A percentile compares a stretch with the other conserved stretches of the same genome.
Conservation (phyloP, 371 early-diverging fungal genomes). For the Smittium culicis region DNA sequence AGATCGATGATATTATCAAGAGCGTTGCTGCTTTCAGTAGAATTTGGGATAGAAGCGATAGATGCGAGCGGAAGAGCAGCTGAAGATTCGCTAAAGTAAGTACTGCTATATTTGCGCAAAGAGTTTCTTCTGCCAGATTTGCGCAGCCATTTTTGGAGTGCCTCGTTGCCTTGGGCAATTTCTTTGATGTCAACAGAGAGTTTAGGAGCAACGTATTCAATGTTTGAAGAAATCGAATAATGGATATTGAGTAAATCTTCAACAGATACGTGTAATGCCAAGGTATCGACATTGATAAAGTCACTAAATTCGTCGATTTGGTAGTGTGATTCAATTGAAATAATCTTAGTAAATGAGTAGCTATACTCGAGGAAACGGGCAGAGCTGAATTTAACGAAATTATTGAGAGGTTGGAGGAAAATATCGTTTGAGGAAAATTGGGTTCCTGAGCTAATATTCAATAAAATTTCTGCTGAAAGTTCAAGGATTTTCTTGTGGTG, state of each 20-base stretch:
- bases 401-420: conserved; percentile 60
- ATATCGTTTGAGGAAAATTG: conserved; percentile 55
- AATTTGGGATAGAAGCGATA: neutral
- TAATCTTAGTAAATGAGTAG: conserved; percentile 56
- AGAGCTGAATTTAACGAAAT: conserved; percentile 58
- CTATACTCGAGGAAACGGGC: conserved; percentile 66
- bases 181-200: conserved; percentile 21
- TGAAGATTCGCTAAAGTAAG: conserved; percentile 2
- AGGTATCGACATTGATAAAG: conserved; percentile 65
- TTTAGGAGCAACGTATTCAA: conserved; percentile 39
- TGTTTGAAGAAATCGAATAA: conserved; percentile 54
- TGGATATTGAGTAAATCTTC: conserved; percentile 82
- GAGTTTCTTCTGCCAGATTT: neutral
- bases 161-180: neutral
- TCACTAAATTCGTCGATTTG: conserved; percentile 82
- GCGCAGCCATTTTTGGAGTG: neutral
- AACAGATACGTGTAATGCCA: conserved; percentile 75
- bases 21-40: conserved; percentile 16
- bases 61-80: neutral
- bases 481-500: conserved; percentile 89
- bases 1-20: conserved; percentile 29
- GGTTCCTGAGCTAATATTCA: conserved; percentile 75
- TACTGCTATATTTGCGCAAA: neutral
- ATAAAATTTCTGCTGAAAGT: conserved; percentile 85
- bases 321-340: conserved; percentile 74